phyloP scores from a whole-genome alignment of 164 flowering plant genomes.

The Aristolochia contorta region DNA sequence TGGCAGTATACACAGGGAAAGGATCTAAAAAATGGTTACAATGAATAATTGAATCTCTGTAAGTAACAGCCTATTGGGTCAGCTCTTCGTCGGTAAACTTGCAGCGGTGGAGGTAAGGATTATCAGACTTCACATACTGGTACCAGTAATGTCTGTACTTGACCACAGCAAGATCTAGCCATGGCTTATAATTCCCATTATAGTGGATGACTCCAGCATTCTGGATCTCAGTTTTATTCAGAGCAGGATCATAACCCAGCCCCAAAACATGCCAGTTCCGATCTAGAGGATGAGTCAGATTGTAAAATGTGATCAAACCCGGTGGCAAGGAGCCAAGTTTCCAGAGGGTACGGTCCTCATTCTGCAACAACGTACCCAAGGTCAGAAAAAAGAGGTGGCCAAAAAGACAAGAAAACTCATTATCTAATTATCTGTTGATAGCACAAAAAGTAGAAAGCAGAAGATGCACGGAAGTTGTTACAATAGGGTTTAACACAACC shows the following conservation, averaged over 20 bases:
- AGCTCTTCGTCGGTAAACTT: constrained; percentile 18
- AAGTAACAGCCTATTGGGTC: not conserved
- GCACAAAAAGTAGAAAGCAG: too few species aligned
- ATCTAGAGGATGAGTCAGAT: constrained; percentile 75
- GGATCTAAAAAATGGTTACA: too few species aligned
- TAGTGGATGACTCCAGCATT: constrained; percentile 89
- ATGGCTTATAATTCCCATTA: constrained; percentile 95
- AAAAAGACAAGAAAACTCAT: too few species aligned
- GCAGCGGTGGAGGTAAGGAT: constrained; percentile 67
- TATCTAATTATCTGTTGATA: too few species aligned
- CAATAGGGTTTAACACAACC: too few species aligned
- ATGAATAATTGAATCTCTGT: too few species aligned
- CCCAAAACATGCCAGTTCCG: constrained; percentile 93
- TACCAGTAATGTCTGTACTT: constrained; percentile 90
- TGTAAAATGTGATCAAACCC: constrained; percentile 91
- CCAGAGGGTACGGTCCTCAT: constrained; percentile 92
- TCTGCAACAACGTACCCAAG: constrained; percentile 33
- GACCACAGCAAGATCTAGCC: constrained; percentile 79
- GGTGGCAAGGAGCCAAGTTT: constrained; percentile 95
- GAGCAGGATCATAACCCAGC: constrained; percentile 93
- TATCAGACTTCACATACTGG: constrained; percentile 58
- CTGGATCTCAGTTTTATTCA: constrained; percentile 77
- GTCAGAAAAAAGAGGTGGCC: too few species aligned
- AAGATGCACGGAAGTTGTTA: too few species aligned
- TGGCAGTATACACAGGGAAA: too few species aligned